A percentile compares a stretch with the other conserved stretches of the same genome.
Conservation (phyloP, 2,329 filamentous ascomycete species). For the Leptosphaerulina australis region DNA sequence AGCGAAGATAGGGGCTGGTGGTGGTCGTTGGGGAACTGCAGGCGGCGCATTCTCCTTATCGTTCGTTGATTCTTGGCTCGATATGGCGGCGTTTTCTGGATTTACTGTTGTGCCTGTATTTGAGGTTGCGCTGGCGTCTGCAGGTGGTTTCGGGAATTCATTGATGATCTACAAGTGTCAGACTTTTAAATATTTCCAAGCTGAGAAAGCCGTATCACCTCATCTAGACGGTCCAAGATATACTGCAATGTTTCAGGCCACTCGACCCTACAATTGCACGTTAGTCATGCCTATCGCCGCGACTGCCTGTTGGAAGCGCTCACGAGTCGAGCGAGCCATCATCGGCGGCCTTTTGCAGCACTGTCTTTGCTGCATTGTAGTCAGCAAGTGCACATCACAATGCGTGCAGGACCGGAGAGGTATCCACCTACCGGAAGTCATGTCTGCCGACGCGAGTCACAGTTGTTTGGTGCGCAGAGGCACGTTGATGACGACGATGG, state of each 20-base stretch:
- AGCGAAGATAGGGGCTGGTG: slow-evolving; percentile 52
- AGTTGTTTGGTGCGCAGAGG: slow-evolving; percentile 1
- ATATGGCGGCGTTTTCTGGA: slow-evolving; percentile 25
- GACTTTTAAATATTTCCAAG: background rate
- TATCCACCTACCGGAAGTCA: slow-evolving; percentile 19
- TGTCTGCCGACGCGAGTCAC: slow-evolving; percentile 6
- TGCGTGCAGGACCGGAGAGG: background rate
- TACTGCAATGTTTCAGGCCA: slow-evolving; percentile 72
- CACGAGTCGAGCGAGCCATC: slow-evolving; percentile 66
- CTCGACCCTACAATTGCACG: slow-evolving; percentile 59
- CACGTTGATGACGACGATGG: slow-evolving; percentile 15
- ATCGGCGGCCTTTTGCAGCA: slow-evolving; percentile 62
- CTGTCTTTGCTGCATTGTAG: slow-evolving; percentile 51
- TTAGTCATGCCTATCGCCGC: slow-evolving; percentile 2
- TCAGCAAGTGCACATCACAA: slow-evolving; percentile 24
- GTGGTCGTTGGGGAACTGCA: slow-evolving; percentile 48
- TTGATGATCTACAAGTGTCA: slow-evolving; percentile 67
- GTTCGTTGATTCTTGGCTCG: slow-evolving; percentile 57
- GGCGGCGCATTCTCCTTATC: slow-evolving; percentile 73
- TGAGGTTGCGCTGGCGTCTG: slow-evolving; percentile 51
- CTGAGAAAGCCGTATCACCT: slow-evolving; percentile 50
- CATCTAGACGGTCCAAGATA: slow-evolving; percentile 71
- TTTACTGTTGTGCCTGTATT: slow-evolving; percentile 28
- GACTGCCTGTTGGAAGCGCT: slow-evolving; percentile 34
- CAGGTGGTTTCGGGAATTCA: slow-evolving; percentile 72